Conservation (phyloP, 2,329 filamentous ascomycete species). For the Ceratocystis huliohia region DNA sequence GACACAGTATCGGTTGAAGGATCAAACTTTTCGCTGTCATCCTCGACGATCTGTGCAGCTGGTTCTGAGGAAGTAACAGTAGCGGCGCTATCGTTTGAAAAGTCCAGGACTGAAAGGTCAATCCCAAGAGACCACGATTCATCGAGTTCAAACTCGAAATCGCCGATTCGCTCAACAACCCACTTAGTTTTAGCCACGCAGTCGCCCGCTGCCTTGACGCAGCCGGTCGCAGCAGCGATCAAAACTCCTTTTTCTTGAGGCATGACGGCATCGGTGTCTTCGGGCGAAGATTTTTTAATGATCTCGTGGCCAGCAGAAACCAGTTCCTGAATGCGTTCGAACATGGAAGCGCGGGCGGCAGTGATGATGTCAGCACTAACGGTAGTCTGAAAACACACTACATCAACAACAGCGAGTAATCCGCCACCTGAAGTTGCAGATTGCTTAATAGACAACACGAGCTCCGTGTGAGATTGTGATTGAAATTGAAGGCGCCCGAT, state of each 20-base stretch:
- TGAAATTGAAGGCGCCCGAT: conserved; percentile 82
- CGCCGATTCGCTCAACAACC: conserved; percentile 77
- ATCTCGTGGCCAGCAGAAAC: conserved; percentile 71
- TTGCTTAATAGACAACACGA: conserved; percentile 70
- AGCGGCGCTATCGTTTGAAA: conserved; percentile 25
- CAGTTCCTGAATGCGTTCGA: conserved; percentile 64
- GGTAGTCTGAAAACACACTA: conserved; percentile 65
- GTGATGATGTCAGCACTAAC: conserved; percentile 54
- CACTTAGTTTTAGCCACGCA: conserved; percentile 77
- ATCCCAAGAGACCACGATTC: conserved; percentile 37
- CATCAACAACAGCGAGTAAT: conserved; percentile 66
- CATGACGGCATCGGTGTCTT: conserved; percentile 66
- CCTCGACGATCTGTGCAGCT: conserved; percentile 21
- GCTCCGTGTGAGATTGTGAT: conserved; percentile 75
- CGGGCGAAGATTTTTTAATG: conserved; percentile 53
- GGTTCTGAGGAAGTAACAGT: conserved; percentile 22
- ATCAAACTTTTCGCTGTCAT: conserved; percentile 22
- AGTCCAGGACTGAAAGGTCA: conserved; percentile 40
- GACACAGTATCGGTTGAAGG: neutral
- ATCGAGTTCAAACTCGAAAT: conserved; percentile 76
- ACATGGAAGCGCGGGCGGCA: conserved; percentile 61
- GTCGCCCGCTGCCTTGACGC: conserved; percentile 80
- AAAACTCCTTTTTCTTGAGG: conserved; percentile 66
- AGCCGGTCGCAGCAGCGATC: conserved; percentile 67
- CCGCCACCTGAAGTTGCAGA: conserved; percentile 70